These are phyloP conservation scores for Lagenidium giganteum DNA, from an alignment of 352 stramenopile genomes.

Conservation along the genomic window DNA sequence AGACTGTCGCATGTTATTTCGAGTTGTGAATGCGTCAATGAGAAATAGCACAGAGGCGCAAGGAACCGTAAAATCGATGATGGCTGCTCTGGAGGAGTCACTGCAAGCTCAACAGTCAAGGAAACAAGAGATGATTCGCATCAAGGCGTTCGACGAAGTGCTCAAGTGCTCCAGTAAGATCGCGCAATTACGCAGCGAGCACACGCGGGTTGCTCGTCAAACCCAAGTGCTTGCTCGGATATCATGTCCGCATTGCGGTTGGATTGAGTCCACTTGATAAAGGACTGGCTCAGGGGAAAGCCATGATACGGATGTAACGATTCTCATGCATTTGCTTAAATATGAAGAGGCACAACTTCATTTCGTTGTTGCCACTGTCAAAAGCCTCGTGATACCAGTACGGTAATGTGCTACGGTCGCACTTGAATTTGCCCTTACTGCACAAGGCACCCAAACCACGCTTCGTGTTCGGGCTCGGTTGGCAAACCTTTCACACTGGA, in stretches of 20 bases:
- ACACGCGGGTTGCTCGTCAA: slow-evolving; percentile 19
- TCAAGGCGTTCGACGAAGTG: slow-evolving; percentile 27
- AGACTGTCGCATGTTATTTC: slow-evolving; percentile 37
- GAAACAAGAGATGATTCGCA: slow-evolving; percentile 25
- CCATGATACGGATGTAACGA: too few relatives aligned
- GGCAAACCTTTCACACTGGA: slow-evolving; percentile 28
- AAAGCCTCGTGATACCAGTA: slow-evolving; percentile 2
- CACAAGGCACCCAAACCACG: slow-evolving; percentile 60
- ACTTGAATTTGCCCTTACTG: slow-evolving; percentile 28
- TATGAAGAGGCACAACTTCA: too few relatives aligned
- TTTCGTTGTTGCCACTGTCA: slow-evolving; percentile 5
- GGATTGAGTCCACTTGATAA: background rate
- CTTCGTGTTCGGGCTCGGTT: slow-evolving; percentile 27
- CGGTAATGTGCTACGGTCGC: too few relatives aligned
- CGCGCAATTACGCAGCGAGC: slow-evolving; percentile 16
- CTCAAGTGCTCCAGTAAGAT: slow-evolving; percentile 24
- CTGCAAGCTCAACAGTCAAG: too few relatives aligned
- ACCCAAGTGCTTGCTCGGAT: slow-evolving; percentile 31
- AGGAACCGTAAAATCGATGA: too few relatives aligned
- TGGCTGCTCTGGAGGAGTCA: too few relatives aligned
- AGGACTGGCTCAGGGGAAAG: too few relatives aligned
- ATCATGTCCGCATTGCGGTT: slow-evolving; percentile 35
- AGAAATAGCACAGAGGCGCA: too few relatives aligned
- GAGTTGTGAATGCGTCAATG: too few relatives aligned
- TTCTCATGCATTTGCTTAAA: background rate